A percentile compares a stretch with the other conserved stretches of the same genome.
phyloP scores from a whole-genome alignment of 306 rosid genomes.

The Prunus kanzakura region DNA sequence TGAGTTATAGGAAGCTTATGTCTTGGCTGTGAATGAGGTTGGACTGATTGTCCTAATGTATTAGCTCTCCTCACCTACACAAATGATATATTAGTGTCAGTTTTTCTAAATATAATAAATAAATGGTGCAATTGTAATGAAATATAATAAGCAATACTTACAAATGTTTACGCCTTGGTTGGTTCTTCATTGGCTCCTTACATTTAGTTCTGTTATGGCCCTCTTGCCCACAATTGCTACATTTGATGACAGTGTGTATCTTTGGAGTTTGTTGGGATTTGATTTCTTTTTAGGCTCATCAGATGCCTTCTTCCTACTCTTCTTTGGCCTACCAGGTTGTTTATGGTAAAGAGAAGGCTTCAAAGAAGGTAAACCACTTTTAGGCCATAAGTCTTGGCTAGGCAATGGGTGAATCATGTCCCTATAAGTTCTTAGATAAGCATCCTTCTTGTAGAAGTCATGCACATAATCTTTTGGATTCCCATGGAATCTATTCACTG shows the following conservation, averaged over 20 bases:
- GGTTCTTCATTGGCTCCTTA: not conserved
- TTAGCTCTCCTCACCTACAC: too few species aligned
- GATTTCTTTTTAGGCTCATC: not conserved
- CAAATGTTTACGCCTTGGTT: too few species aligned
- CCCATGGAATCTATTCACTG: not conserved
- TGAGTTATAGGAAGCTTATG: too few species aligned
- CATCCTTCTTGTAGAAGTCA: not conserved
- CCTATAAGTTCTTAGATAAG: not conserved
- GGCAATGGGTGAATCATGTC: not conserved
- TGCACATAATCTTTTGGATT: not conserved
- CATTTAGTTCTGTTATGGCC: not conserved
- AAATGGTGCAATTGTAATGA: too few species aligned
- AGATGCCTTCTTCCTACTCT: not conserved
- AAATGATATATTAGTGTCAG: too few species aligned
- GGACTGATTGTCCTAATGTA: too few species aligned
- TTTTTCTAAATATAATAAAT: too few species aligned
- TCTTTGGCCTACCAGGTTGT: not conserved
- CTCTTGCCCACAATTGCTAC: not conserved
- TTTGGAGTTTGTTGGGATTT: not conserved
- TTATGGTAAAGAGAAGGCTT: not conserved
- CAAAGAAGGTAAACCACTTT: not conserved
- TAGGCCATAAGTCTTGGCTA: not conserved
- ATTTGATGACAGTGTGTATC: not conserved
- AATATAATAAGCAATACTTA: too few species aligned
- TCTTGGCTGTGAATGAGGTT: too few species aligned